Evolutionary conservation across 2,329 filamentous ascomycete genomes (phyloP).

Genomic region (Shiraia bambusicola): DNA sequence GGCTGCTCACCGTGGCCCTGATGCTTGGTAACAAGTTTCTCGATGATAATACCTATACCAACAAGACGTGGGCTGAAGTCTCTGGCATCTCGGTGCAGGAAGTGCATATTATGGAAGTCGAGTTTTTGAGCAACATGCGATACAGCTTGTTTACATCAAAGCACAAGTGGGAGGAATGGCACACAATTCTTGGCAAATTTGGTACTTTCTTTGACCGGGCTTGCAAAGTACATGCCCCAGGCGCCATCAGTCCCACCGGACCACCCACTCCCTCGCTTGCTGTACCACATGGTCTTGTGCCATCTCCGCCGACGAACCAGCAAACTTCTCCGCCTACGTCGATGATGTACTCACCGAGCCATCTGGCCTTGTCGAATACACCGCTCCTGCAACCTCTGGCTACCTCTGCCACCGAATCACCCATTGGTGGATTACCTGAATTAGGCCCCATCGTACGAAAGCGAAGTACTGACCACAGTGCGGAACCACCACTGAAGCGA

Average conservation of each 20-base stretch:
- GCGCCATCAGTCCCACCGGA: slow-evolving; percentile 38
- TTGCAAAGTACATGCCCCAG: slow-evolving; percentile 49
- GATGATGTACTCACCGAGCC: slow-evolving; percentile 47
- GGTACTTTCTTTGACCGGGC: slow-evolving; percentile 79
- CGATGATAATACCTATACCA: slow-evolving; percentile 98
- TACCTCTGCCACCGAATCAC: slow-evolving; percentile 48
- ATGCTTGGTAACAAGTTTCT: slow-evolving; percentile 99
- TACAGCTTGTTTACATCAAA: slow-evolving; percentile 89
- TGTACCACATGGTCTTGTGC: slow-evolving; percentile 48
- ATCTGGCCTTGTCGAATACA: slow-evolving; percentile 44
- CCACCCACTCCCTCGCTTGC: slow-evolving; percentile 40
- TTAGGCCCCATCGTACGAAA: slow-evolving; percentile 53
- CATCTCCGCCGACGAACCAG: slow-evolving; percentile 54
- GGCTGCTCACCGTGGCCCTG: slow-evolving; percentile 86
- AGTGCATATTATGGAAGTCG: slow-evolving; percentile 99
- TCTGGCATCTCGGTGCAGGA: slow-evolving; percentile 91
- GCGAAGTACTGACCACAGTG: slow-evolving; percentile 57
- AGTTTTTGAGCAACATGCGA: slow-evolving; percentile 97
- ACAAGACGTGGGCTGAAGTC: slow-evolving; percentile 99
- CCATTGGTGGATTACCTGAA: slow-evolving; percentile 47
- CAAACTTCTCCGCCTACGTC: slow-evolving; percentile 54
- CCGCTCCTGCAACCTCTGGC: slow-evolving; percentile 44
- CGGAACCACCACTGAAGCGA: slow-evolving; percentile 61
- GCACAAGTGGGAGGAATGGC: slow-evolving; percentile 84
- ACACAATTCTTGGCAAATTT: slow-evolving; percentile 78